Evolutionary conservation across 2,329 filamentous ascomycete genomes (phyloP), one percentile per base, ranked within the genome.

Genomic region (Alternaria sp.): DNA sequence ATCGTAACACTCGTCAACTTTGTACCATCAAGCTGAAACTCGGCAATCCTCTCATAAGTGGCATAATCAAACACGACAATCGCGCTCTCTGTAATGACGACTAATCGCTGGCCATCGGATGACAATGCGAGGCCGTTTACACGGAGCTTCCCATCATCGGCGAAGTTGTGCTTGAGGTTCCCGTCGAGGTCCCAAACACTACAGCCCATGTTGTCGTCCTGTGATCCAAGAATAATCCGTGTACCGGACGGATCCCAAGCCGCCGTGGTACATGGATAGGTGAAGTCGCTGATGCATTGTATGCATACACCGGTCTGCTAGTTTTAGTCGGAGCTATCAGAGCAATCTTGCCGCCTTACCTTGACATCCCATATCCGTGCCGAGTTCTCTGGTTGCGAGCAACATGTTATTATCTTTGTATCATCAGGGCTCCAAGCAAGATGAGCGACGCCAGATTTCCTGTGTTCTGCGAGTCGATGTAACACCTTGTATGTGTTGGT

Each of bases 381-480:
- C 65, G 86, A 86, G 49, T 86, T 87, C 74, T 97, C 80, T 46
- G 74, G 73, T 47, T 76, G 92, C 68, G 88, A 86, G 15, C 89
- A 91, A 77, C 95, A 98, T 15, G 91, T 95, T 43, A 98, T 89
- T 32, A 99, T 85, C 81, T 92, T 92, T 1, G 87, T 86, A 80
- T 97, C 93, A 78, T 99, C 93, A 6, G 94, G 96, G 76, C 94
- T 97, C 93, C 96, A 99, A 2, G 92, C 86, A 5, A 97, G 82
- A 73, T 94, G 93, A 19, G 91, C 90, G 12, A 97, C 90, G 1
- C 92, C 91, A 6, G 91, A 90, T 4, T 61, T 67, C 2, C 87
- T 85, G 71, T 96, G 92, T 5, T 90, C 89, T 5, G 83, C 82
- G 10, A 97, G 82, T 49, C 80, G 85, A 59, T 89, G 86, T 4